A percentile compares a stretch with the other conserved stretches of the same genome.
phyloP scores from a whole-genome alignment of 2,329 filamentous ascomycete genomes.

The Ceratocystis papillata region DNA sequence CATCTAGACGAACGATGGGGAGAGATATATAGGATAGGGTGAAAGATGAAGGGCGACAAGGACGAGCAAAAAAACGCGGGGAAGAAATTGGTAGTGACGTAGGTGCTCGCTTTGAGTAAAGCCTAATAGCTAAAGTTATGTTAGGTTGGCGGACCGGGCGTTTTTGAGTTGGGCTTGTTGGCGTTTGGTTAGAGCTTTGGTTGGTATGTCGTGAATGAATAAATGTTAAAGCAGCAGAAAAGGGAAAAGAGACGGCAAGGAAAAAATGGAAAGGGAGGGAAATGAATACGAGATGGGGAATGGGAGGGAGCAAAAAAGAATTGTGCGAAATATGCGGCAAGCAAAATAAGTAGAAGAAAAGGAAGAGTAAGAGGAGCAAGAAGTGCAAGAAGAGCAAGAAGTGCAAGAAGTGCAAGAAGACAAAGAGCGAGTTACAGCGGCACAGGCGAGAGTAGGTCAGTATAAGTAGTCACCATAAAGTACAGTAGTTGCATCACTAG shows the following conservation, averaged over 20 bases:
- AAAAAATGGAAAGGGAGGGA: conserved; percentile 4
- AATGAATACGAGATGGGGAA: conserved; percentile 11
- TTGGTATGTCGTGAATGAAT: background rate
- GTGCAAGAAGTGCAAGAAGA: too few relatives aligned
- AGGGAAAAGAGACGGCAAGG: background rate
- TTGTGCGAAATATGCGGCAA: conserved; percentile 2
- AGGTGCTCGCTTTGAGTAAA: too few relatives aligned
- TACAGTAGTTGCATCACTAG: background rate
- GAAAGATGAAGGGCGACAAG: background rate
- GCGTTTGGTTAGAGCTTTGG: background rate
- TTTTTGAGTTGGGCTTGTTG: background rate
- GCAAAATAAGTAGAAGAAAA: conserved; percentile 12
- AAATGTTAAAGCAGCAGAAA: background rate
- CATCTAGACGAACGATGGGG: conserved; percentile 10
- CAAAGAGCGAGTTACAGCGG: too few relatives aligned
- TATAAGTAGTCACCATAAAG: too few relatives aligned
- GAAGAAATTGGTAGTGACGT: too few relatives aligned
- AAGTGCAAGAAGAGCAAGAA: background rate
- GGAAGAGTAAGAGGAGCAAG: background rate
- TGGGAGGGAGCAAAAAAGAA: conserved; percentile 2
- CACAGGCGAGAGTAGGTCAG: too few relatives aligned
- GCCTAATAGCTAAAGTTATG: too few relatives aligned
- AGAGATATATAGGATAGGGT: background rate
- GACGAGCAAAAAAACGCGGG: too few relatives aligned
- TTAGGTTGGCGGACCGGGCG: too few relatives aligned